Evolutionary conservation across 805 yeast species (phyloP), one percentile per base, ranked within the genome.

Genomic region (Hemisphaericaspora nanyangensis): DNA sequence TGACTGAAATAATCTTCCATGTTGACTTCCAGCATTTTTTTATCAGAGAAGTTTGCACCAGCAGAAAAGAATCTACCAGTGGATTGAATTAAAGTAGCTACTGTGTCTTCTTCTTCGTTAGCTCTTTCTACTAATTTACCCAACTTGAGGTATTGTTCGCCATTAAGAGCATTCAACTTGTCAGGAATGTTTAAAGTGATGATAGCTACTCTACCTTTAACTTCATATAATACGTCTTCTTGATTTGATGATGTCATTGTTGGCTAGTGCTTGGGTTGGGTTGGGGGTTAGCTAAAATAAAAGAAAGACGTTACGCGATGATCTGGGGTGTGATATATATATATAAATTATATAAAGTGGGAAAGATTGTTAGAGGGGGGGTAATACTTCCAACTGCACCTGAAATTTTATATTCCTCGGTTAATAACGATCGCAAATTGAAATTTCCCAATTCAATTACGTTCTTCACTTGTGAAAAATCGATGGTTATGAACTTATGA

Each of bases 21-120:
- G 12, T 64, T 58, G 27, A 52, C 60, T 6, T 63, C 49, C 13
- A 52, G 36, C 39, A 65, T 41, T 0, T 68, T 60, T 37, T 45
- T 54, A 31, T 63, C 70, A 34, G 65, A 71, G 37, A 85, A 76
- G 55, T 87, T 81, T 16, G 95, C 96, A 18, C 96, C 96, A 6
- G 95, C 84, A 18, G 88, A 79, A 58, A 87, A 88, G 56, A 75
- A 84, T 41, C 82, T 69, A 0, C 95, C 95, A 0, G 83, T 68
- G 25, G 88, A 72, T 52, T 78, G 80, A 35, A 88, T 60, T 35
- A 85, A 63, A 1, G 96, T 88, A 17, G 78, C 72, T 6, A 73
- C 52, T 0, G 91, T 80, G 16, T 69, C 65, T 17, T 77, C 77
- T 41, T 85, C 81, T 5, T 63, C 55, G 42, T 85, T 81, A 0